phyloP scores from a whole-genome alignment of 2,329 filamentous ascomycete genomes.

The Sarocladium brachiariae region DNA sequence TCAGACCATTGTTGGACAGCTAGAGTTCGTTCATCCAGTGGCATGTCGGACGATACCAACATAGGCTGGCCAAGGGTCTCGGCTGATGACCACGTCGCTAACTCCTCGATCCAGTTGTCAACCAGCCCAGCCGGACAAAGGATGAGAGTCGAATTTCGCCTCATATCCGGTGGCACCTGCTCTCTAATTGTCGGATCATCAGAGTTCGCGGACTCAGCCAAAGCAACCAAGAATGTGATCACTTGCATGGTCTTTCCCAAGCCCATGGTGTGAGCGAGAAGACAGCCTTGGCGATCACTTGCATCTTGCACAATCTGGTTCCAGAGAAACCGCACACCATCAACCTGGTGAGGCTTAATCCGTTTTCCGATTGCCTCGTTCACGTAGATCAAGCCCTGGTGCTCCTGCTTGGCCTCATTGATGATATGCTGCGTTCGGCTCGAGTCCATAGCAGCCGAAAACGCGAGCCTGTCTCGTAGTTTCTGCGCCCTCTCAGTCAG shows the following conservation, averaged over 20 bases:
- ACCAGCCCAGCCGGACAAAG: slow-evolving; percentile 70
- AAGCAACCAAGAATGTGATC: slow-evolving; percentile 71
- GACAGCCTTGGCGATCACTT: slow-evolving; percentile 60
- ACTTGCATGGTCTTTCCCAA: slow-evolving; percentile 90
- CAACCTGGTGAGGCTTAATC: slow-evolving; percentile 75
- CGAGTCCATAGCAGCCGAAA: slow-evolving; percentile 33
- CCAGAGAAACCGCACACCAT: slow-evolving; percentile 84
- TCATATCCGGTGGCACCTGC: slow-evolving; percentile 64
- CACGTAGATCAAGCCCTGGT: slow-evolving; percentile 57
- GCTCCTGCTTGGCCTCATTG: slow-evolving; percentile 57
- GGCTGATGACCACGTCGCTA: slow-evolving; percentile 60
- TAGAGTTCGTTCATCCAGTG: slow-evolving; percentile 30
- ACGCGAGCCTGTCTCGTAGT: slow-evolving; percentile 39
- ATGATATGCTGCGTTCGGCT: slow-evolving; percentile 51
- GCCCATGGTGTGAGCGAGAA: slow-evolving; percentile 87
- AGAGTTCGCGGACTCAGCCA: slow-evolving; percentile 60
- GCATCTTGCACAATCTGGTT: slow-evolving; percentile 63
- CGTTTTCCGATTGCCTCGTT: slow-evolving; percentile 53
- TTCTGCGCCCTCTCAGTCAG: slow-evolving; percentile 46
- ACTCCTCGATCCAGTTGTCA: slow-evolving; percentile 77
- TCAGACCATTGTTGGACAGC: slow-evolving; percentile 53
- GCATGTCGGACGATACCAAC: slow-evolving; percentile 38
- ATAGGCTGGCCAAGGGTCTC: slow-evolving; percentile 48
- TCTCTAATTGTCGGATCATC: slow-evolving; percentile 44
- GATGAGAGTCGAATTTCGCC: slow-evolving; percentile 58